Evolutionary conservation across 2,329 filamentous ascomycete species (phyloP).

Genomic region (Beauveria sp.): DNA sequence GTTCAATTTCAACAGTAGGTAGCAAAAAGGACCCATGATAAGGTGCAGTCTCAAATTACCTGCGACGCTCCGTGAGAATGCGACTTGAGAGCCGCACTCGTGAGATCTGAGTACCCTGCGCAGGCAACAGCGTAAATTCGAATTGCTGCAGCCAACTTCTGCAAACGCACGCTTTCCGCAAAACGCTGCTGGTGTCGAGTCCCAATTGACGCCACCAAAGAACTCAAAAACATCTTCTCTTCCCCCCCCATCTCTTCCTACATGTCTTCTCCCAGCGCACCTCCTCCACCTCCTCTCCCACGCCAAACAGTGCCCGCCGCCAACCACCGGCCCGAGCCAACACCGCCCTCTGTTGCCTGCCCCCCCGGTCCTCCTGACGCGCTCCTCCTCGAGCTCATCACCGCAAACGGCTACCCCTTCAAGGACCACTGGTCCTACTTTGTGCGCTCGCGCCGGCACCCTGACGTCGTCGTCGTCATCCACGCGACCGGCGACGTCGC

Average conservation of each 20-base stretch:
- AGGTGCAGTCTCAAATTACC: too few relatives aligned
- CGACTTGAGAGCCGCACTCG: too few relatives aligned
- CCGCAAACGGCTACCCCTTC: constrained; percentile 25
- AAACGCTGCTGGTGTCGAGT: background rate
- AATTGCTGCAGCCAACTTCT: background rate
- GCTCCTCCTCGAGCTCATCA: constrained; percentile 23
- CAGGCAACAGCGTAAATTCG: too few relatives aligned
- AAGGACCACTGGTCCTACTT: constrained; percentile 31
- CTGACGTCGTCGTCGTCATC: constrained; percentile 21
- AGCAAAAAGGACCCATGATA: too few relatives aligned
- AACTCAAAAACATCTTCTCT: background rate
- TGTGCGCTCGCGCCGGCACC: constrained; percentile 13
- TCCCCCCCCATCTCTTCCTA: background rate
- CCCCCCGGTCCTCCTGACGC: constrained; percentile 15
- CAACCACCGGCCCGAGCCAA: background rate
- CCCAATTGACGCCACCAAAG: too few relatives aligned
- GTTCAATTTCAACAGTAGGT: too few relatives aligned
- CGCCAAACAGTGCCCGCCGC: too few relatives aligned
- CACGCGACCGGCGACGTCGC: constrained; percentile 25
- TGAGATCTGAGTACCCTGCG: too few relatives aligned
- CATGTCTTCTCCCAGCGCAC: background rate
- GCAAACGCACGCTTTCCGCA: too few relatives aligned
- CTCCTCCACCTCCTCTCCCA: background rate
- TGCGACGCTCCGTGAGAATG: too few relatives aligned
- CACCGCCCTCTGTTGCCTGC: background rate